phyloP scores from a whole-genome alignment of 2,329 filamentous ascomycete species.

The Trichoderma polysporum region DNA sequence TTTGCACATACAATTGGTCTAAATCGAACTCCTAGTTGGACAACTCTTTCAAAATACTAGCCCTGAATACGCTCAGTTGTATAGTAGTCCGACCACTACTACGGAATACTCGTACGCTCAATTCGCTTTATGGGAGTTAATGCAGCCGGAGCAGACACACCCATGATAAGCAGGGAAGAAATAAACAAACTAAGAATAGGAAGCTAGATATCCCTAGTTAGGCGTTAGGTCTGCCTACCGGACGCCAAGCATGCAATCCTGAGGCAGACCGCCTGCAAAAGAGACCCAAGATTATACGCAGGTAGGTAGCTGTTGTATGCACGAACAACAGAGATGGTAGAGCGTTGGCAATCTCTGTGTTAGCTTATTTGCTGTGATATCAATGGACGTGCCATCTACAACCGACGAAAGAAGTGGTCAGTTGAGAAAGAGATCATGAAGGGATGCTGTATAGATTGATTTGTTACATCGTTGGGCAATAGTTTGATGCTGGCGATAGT shows the following conservation, averaged over 20 bases:
- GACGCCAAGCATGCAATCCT: slow-evolving; percentile 8
- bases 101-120: neutral
- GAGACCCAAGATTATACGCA: neutral
- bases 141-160: too few relatives aligned
- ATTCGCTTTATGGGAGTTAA: neutral
- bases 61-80: neutral
- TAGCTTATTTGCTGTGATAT: neutral
- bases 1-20: neutral
- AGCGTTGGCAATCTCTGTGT: too few relatives aligned
- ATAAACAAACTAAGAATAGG: neutral
- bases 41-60: neutral
- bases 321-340: too few relatives aligned
- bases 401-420: neutral
- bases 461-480: neutral
- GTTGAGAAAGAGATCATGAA: neutral
- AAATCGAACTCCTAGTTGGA: neutral
- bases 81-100: neutral
- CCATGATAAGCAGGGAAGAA: neutral
- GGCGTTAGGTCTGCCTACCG: neutral
- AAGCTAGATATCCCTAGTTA: neutral
- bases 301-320: too few relatives aligned
- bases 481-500: neutral
- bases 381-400: neutral
- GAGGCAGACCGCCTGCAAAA: neutral
- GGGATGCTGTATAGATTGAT: neutral